Evolutionary conservation across 257 asterid species (phyloP), one percentile per base, ranked within the genome.

Genomic region (Lithospermum erythrorhizon): DNA sequence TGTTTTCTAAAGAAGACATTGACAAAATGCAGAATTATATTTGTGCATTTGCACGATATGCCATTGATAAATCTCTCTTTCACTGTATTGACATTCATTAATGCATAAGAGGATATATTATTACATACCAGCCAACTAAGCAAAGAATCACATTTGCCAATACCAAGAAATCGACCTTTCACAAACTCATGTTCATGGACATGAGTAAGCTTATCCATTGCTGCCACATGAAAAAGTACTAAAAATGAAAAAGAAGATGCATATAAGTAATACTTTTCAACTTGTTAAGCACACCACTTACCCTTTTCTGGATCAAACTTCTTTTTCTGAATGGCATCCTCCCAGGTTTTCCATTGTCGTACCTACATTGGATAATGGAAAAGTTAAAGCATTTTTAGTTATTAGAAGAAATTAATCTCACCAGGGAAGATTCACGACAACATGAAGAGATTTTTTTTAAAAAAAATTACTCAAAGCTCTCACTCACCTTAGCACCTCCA

Each of bases 91-190:
- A 23, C 18, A 21, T 61, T 22, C n/a, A n/a, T n/a, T n/a, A n/a
- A n/a, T n/a, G n/a, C n/a, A 61, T 15, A 20, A 22, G 7, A 49
- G 21, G 19, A 21, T 11, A 21, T 61, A 21, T 8, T 60, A 23
- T 13, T 47, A 67, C 85, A 72, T 76, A 85, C 90, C 82, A 75
- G 19, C 95, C 90, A 83, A 53, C 83, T 47, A 58, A 77, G 81
- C 60, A 83, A 15, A 10, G 83, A 16, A 9, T 66, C 11, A 13
- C 61, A 29, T 58, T 74, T 76, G 25, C 79, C 73, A 27, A 71
- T 49, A 20, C 88, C 87, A 14, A 69, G 73, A 66, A 79, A 68
- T 37, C 82, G 65, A 49, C 66, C 66, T 77, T 64, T 75, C 65
- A 85, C 60, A 62, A 82, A 85, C 62, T 70, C 85, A 60, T 85